A percentile compares a stretch with the other conserved stretches of the same genome.
Conservation (phyloP, 441 rosid species). For the Populus trichocarpa region DNA sequence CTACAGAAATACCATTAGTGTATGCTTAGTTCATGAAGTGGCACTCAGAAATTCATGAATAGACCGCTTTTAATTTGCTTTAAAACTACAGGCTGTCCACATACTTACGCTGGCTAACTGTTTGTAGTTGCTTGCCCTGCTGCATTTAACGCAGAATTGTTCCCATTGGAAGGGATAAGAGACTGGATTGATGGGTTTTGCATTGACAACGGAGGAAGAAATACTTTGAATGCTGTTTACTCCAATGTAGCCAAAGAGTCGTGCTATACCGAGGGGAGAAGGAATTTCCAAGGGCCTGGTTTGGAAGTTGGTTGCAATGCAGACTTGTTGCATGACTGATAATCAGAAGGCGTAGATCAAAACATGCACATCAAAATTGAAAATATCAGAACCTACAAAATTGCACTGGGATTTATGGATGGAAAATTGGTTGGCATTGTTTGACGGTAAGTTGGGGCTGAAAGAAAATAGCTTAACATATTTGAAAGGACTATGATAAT, state of each 20-base stretch:
- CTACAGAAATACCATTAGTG: background rate
- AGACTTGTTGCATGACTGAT: constrained; percentile 24
- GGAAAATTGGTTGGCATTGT: constrained; percentile 28
- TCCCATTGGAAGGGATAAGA: constrained; percentile 2
- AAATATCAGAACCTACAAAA: constrained; percentile 6
- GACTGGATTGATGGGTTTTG: constrained; percentile 29
- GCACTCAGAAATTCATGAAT: background rate
- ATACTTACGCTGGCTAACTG: constrained; percentile 39
- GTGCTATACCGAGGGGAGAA: constrained; percentile 19
- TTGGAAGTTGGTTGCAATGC: constrained; percentile 27
- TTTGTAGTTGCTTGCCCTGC: constrained; percentile 28
- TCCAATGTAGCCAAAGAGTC: constrained; percentile 20
- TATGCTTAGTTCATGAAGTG: background rate
- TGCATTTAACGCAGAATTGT: constrained; percentile 20
- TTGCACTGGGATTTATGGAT: constrained; percentile 31
- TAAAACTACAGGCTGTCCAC: background rate
- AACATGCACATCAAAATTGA: background rate
- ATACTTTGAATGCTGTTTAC: constrained; percentile 21
- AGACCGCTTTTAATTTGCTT: constrained; percentile 1
- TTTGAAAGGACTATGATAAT: background rate
- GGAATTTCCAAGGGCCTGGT: constrained; percentile 24
- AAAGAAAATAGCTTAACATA: constrained; percentile 9
- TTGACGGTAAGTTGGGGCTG: constrained; percentile 35
- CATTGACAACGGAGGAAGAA: constrained; percentile 22
- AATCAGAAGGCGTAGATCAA: constrained; percentile 11